These are phyloP conservation scores for Umbelopsis isabellina DNA, from an alignment of 192 early-diverging fungal genomes.

Conservation along the genomic window DNA sequence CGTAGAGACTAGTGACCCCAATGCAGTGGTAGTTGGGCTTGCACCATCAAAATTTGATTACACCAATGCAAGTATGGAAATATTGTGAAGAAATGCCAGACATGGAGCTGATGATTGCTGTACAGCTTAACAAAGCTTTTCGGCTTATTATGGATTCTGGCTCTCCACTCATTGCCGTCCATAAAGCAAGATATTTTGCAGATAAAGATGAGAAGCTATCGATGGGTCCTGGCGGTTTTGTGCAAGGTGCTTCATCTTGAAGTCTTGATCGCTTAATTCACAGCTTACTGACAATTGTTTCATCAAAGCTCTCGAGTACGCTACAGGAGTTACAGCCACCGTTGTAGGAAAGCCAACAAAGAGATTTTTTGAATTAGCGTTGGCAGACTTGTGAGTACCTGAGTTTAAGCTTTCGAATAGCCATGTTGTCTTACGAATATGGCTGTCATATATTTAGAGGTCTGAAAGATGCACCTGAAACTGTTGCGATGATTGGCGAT, in stretches of 20 bases:
- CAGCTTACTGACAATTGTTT: not conserved
- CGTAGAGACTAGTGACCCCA: slow-evolving; percentile 53
- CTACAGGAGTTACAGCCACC: slow-evolving; percentile 63
- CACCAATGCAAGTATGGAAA: slow-evolving; percentile 47
- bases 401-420: not conserved
- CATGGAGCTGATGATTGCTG: slow-evolving; percentile 10
- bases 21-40: slow-evolving; percentile 85
- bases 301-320: slow-evolving; percentile 71
- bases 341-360: slow-evolving; percentile 83
- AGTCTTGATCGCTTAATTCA: not conserved
- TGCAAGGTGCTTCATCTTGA: slow-evolving; percentile 45
- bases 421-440: not conserved
- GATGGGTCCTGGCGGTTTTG: slow-evolving; percentile 90
- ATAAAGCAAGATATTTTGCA: slow-evolving; percentile 83
- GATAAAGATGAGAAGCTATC: slow-evolving; percentile 60
- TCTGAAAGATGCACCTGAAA: slow-evolving; percentile 43
- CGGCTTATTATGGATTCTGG: slow-evolving; percentile 59
- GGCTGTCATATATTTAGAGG: not conserved
- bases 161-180: slow-evolving; percentile 77
- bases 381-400: slow-evolving; percentile 64
- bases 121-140: slow-evolving; percentile 78
- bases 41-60: slow-evolving; percentile 74
- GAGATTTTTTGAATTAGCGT: slow-evolving; percentile 77
- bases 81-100: not conserved
- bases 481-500: slow-evolving; percentile 88